Base-by-base conservation (phyloP, 2,329 filamentous ascomycete species). In the Verticillium dahliae region DNA sequence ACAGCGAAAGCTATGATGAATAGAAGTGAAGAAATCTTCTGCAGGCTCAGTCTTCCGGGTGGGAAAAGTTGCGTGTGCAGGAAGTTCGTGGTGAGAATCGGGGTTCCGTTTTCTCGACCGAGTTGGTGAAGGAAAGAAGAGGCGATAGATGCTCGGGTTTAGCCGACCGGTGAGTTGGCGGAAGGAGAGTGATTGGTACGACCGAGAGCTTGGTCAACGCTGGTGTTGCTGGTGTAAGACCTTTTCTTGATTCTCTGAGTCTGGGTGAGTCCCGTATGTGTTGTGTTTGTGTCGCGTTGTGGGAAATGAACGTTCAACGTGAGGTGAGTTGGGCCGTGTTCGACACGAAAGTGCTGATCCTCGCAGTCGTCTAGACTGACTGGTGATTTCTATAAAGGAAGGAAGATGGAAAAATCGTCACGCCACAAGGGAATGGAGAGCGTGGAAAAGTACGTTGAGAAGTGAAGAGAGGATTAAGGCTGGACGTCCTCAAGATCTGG, bases 251-350 rank as follows among this genome's bases (percentile, higher is more conserved):
- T 3, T 27, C 27, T 50, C 45, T 50, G 31, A 56, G 54, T 41
- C 27, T 18, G 33, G n/a, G 55, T 59, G 56, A 61, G 31, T 33
- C 54, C 39, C 6, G 31, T 31, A 27, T 3, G 62, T 56, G 37
- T 60, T 27, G 59, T 41, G 61, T 13, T 33, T 34, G 33, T 64
- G 59, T 54, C 57, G 61, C 38, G 56, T 61, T 11, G 54, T 59
- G 41, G 59, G 45, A 52, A 62, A 60, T 50, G 58, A 60, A 64
- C 62, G 60, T 60, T 64, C 62, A 64, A 64, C 62, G 63, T 65
- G 62, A 63, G 33, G 13, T 27, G 27, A 27, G 27, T n/a, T 39
- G 27, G 38, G 5, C 15, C 37, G 38, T 54, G 37, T 39, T 57
- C 4, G 41, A 52, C 41, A 22, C 27, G 52, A 34, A 54, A n/a